Evolutionary conservation across 768 basidiomycete genomes (phyloP).

Genomic region (Rhodocollybia butyracea): DNA sequence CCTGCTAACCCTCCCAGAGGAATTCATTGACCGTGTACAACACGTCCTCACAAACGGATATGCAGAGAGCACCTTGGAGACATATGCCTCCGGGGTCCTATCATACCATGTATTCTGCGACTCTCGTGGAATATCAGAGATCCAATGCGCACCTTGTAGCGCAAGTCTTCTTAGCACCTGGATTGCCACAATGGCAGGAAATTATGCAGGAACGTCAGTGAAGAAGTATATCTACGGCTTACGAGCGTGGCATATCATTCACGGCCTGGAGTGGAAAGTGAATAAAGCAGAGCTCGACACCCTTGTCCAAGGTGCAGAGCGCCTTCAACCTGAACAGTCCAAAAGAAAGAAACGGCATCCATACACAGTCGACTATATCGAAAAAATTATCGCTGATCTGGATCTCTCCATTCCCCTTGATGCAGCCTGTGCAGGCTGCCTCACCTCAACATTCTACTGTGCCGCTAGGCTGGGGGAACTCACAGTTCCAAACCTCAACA

Average conservation of each 20-base stretch:
- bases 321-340: conserved; percentile 26
- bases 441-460: conserved; percentile 35
- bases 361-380: conserved; percentile 23
- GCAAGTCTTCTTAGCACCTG: conserved; percentile 25
- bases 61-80: too few relatives aligned
- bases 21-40: conserved; percentile 21
- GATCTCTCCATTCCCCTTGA: conserved; percentile 26
- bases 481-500: conserved; percentile 26
- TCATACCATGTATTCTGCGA: too few relatives aligned
- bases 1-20: conserved; percentile 11
- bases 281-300: conserved; percentile 22
- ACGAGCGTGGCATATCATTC: conserved; percentile 44
- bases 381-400: conserved; percentile 16
- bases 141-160: conserved; percentile 22
- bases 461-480: too few relatives aligned
- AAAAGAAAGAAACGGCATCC: conserved; percentile 26
- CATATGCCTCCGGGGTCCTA: too few relatives aligned
- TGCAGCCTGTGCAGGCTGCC: conserved; percentile 32
- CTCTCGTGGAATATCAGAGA: conserved; percentile 32
- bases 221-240: conserved; percentile 35
- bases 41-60: conserved; percentile 23
- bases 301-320: conserved; percentile 25
- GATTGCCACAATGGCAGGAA: conserved; percentile 25
- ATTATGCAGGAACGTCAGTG: conserved; percentile 28
- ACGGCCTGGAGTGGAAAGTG: conserved; percentile 30